A percentile compares a stretch with the other conserved stretches of the same genome.
These are phyloP conservation scores for Aureobasidium lini DNA, from an alignment of 2,329 filamentous ascomycete genomes.

Conservation along the genomic window DNA sequence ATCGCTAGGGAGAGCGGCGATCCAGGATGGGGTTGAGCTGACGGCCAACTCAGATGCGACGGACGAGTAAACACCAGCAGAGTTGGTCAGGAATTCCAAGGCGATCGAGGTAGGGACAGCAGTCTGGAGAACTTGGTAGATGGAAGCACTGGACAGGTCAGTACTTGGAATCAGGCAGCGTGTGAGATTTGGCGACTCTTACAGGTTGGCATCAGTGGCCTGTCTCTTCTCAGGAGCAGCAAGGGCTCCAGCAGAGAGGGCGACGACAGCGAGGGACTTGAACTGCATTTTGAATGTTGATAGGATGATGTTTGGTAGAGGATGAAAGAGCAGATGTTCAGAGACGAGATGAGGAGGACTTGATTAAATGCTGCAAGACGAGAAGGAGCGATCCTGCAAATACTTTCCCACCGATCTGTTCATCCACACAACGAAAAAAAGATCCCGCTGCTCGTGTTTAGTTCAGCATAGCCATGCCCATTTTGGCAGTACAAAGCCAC, in stretches of 20 bases:
- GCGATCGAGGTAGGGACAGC: constrained; percentile 37
- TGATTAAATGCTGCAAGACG: neutral
- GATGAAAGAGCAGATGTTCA: neutral
- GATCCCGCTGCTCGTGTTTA: neutral
- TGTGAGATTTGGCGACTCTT: neutral
- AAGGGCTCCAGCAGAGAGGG: constrained; percentile 21
- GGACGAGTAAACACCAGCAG: constrained; percentile 32
- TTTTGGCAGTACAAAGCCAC: neutral
- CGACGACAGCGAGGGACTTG: constrained; percentile 20
- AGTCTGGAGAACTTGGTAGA: constrained; percentile 37
- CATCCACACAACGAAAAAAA: constrained; percentile 5
- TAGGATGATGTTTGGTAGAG: neutral
- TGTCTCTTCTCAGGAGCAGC: constrained; percentile 19
- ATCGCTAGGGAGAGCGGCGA: constrained; percentile 36
- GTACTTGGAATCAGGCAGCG: neutral
- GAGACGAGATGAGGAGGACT: neutral
- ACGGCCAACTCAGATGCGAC: constrained; percentile 38
- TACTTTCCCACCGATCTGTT: constrained; percentile 6
- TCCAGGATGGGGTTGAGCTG: constrained; percentile 39
- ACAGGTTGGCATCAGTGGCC: constrained; percentile 10
- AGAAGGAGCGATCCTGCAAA: constrained; percentile 6
- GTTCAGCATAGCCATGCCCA: neutral
- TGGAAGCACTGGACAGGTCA: constrained; percentile 27
- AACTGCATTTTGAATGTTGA: constrained; percentile 23
- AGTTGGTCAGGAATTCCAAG: constrained; percentile 34